phyloP scores from a whole-genome alignment of 306 rosid genomes.

The Fagus crenata region DNA sequence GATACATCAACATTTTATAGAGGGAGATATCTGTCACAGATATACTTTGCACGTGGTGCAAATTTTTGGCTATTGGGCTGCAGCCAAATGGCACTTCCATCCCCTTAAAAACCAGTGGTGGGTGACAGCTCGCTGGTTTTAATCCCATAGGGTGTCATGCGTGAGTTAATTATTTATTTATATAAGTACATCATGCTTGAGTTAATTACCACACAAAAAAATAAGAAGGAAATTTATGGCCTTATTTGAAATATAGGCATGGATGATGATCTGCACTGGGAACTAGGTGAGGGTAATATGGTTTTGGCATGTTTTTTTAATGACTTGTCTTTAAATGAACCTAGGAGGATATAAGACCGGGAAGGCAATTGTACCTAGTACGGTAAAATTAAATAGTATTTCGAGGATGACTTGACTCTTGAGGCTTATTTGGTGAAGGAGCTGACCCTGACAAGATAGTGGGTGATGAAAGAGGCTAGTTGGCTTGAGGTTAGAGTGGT shows the following conservation, averaged over 20 bases:
- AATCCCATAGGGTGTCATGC: not conserved
- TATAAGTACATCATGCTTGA: not conserved
- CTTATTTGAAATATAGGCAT: not conserved
- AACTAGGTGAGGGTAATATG: not conserved
- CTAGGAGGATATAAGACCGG: not conserved
- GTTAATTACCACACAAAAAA: not conserved
- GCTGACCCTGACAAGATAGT: not conserved
- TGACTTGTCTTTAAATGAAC: not conserved
- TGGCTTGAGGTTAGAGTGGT: not conserved
- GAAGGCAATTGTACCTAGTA: not conserved
- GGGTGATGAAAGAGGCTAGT: not conserved
- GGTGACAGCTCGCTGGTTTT: not conserved
- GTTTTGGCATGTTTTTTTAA: not conserved
- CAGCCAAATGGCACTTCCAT: not conserved
- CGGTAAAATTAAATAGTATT: not conserved
- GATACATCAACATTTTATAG: not conserved
- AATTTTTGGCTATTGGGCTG: not conserved
- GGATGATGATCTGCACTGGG: not conserved
- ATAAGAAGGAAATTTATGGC: not conserved
- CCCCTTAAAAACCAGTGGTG: not conserved
- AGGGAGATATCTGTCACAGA: not conserved
- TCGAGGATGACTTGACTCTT: not conserved
- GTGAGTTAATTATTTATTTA: too few relatives aligned
- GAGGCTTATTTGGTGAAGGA: conserved; percentile 10
- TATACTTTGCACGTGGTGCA: not conserved